Percentiles rank a stretch among this genome's conserved stretches.
These are phyloP conservation scores for Gnetum montanum DNA, from an alignment of 75 land plant genomes.

Conservation along the genomic window DNA sequence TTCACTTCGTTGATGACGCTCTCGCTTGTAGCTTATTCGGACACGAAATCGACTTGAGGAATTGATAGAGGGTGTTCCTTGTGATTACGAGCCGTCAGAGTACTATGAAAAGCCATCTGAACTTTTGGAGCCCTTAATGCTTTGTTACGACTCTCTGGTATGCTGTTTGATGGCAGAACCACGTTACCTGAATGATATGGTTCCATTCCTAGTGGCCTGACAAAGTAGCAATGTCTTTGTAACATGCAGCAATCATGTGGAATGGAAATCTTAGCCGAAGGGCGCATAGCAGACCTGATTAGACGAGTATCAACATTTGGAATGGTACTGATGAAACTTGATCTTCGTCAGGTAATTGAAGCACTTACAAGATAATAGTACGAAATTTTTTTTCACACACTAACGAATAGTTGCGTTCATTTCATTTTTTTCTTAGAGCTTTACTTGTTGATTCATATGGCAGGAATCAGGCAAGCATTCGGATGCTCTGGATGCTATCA, in stretches of 20 bases:
- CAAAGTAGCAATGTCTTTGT: background rate
- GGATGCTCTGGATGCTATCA: constrained; percentile 84
- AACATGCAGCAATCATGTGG: constrained; percentile 62
- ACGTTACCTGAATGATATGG: too few relatives aligned
- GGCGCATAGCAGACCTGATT: constrained; percentile 79
- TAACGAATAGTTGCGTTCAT: too few relatives aligned
- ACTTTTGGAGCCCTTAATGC: constrained; percentile 75
- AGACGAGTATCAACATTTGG: constrained; percentile 87
- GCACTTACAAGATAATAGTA: too few relatives aligned
- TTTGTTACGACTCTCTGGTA: constrained; percentile 92
- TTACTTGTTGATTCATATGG: too few relatives aligned
- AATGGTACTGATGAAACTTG: constrained; percentile 94
- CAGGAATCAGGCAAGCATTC: constrained; percentile 91
- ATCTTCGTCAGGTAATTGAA: constrained; percentile 68
- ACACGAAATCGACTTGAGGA: constrained; percentile 76
- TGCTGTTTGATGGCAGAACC: too few relatives aligned
- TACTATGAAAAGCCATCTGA: constrained; percentile 74
- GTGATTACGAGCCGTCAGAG: constrained; percentile 63
- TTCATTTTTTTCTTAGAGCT: too few relatives aligned
- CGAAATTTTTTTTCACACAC: too few relatives aligned
- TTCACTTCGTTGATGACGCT: too few relatives aligned
- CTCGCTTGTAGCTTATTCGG: constrained; percentile 45
- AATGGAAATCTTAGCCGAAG: constrained; percentile 73
- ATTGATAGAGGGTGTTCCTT: constrained; percentile 72
- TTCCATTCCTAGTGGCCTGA: too few relatives aligned